Evolutionary conservation across 192 early-diverging fungal genomes (phyloP).

Genomic region (Fimicolochytrium jonesii): DNA sequence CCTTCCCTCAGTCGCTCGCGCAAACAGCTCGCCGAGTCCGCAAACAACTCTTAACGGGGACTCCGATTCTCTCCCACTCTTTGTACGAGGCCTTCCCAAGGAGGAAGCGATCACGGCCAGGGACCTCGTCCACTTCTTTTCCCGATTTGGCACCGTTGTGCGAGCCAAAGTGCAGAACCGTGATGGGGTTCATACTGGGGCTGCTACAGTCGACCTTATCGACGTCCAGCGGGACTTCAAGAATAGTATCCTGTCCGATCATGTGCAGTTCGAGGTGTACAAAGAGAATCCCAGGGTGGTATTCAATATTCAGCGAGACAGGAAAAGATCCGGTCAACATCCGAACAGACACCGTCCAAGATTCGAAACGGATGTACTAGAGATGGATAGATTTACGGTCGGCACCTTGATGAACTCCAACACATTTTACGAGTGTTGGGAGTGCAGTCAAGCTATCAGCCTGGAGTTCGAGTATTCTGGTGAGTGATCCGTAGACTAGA

Average conservation of each 20-base stretch:
- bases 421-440: constrained; percentile 6
- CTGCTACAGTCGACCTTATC: background rate
- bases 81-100: background rate
- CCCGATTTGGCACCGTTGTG: background rate
- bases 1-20: too few relatives aligned
- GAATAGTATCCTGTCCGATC: background rate
- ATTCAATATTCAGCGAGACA: background rate
- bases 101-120: background rate
- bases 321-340: background rate
- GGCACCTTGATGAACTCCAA: background rate
- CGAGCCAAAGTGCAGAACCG: background rate
- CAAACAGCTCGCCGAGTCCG: too few relatives aligned
- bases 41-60: background rate
- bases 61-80: background rate
- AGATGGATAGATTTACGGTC: background rate
- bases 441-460: background rate
- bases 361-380: background rate
- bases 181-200: background rate
- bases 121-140: background rate
- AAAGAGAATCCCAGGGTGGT: background rate
- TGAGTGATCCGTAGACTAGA: background rate
- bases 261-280: too few relatives aligned
- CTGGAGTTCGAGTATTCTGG: constrained; percentile 3
- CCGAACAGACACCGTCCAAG: too few relatives aligned
- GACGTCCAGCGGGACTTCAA: background rate